Base-by-base conservation (phyloP, 2,329 filamentous ascomycete genomes). In the Colletotrichum lentis region DNA sequence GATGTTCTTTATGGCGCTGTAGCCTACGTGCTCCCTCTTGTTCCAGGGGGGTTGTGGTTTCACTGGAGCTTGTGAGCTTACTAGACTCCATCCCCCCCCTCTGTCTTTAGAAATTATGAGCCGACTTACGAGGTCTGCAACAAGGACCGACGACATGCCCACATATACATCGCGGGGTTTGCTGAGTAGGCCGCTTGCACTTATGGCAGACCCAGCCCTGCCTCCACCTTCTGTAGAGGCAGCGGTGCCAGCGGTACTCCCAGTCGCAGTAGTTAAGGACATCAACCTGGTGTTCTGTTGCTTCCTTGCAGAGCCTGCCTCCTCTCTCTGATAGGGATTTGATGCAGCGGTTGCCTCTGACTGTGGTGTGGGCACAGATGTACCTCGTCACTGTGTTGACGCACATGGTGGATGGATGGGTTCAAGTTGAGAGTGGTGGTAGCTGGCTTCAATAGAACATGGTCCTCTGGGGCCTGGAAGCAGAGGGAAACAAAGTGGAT, bases 141-240 rank as follows among this genome's bases (percentile, higher is more conserved):
- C 24, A 11, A 16, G 2, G 0, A 55, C 66, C 66, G 22, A 66
- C 10, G 0, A 1, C 3, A 44, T 69, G 66, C 2, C 16, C 43
- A 22, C 66, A 69, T 3, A 31, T 37, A 31, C 66, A 69, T 4
- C 27, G 27, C 5, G 43, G 10, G 16, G 16, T 20, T 6, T 18
- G 10, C 44, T 56, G 37, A 12, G 65, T 69, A 5, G 62, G 55
- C 3, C 16, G 3, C 0, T 39, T 5, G 24, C 66, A 69, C 37
- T 35, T 8, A 18, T 64, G 58, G 27, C 66, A 69, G 5, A 10
- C 10, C 66, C 66, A 69, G 3, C 49, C 27, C 46, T 5, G 55
- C 3, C 54, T 14, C 31, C 16, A 46, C 7, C 12, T 10, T 8
- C n/a, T 14, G 39, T 69, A 66, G 7, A 44, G 8, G 35, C 66